Base-by-base conservation (phyloP, 2,329 filamentous ascomycete genomes). In the Pseudogymnoascus sp. region DNA sequence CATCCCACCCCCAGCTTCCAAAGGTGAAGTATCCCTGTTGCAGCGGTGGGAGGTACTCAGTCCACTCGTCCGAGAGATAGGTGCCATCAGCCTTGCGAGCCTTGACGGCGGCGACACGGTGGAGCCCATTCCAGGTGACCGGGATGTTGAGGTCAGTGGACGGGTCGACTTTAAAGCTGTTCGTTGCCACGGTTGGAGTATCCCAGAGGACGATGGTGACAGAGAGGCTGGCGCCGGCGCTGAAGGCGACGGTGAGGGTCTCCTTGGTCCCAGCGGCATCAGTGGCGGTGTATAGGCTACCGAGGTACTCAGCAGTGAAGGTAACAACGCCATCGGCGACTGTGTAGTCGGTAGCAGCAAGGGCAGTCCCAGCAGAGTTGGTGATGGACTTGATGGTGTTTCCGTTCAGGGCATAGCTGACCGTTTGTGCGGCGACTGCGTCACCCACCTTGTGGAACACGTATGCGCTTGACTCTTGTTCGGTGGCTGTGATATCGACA, bases 41-140 rank as follows among this genome's bases (percentile, higher is more conserved):
- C 24, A 85, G 68, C 2, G 78, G 74, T 0, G 79, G 78, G 1
- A 84, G 70, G 31, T 75, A 82, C 66, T 76, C 70, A 0, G 83
- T 85, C 80, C 80, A 86, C 58, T 79, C 76, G 64, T 86, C 83
- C 3, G 81, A 75, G 5, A 85, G 68, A 60, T 76, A 81, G 5
- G 70, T 74, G 1, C 80, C 81, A 63, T 82, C 79, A 1, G 67
- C 69, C 17, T 75, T 76, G 4, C 79, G 50, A 8, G 81, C 80
- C 65, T 80, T 79, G 2, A 84, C 76, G 0, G 82, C 74, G 0
- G 82, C 82, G 0, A 79, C 71, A 5, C 75, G 73, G n/a, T 74
- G 71, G 7, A 83, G 64, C 0, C 82, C 83, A 4, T 77, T 75
- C 75, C 79, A 84, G 0, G 73, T 75, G 1, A 85, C 71, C 0